A percentile compares a stretch with the other conserved stretches of the same genome.
Evolutionary conservation across 176 grass and related monocot genomes (phyloP).

Genomic region (Bolboschoenus planiculmis): DNA sequence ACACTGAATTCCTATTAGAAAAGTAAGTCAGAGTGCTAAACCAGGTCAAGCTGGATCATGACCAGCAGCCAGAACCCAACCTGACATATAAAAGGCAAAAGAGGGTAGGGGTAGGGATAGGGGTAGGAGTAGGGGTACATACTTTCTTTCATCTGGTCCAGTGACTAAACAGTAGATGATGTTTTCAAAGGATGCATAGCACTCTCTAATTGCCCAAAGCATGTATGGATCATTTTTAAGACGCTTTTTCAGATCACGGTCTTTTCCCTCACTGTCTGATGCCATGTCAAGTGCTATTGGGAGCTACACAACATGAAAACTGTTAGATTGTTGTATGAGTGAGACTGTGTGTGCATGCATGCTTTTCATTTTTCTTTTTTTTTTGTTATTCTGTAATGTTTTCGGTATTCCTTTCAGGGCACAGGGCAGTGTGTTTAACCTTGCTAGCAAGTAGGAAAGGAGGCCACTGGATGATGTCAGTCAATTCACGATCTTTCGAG

Average conservation of each 20-base stretch:
- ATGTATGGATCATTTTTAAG: constrained; percentile 66
- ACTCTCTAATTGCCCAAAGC: constrained; percentile 76
- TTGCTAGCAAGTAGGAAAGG: constrained; percentile 98
- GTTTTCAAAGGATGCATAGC: constrained; percentile 85
- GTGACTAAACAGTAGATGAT: constrained; percentile 72
- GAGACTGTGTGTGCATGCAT: background rate
- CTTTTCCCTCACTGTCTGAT: constrained; percentile 70
- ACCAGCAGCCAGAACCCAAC: background rate
- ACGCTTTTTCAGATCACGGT: constrained; percentile 81
- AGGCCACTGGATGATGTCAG: constrained; percentile 81
- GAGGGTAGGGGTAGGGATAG: constrained; percentile 6
- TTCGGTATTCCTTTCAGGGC: background rate
- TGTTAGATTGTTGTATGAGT: constrained; percentile 13
- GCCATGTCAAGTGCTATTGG: constrained; percentile 99
- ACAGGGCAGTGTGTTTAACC: constrained; percentile 25
- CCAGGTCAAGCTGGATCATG: background rate
- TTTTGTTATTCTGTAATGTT: background rate
- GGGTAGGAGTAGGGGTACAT: constrained; percentile 24
- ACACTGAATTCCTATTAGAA: background rate
- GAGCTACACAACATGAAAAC: constrained; percentile 41
- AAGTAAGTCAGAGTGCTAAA: background rate
- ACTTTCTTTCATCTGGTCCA: constrained; percentile 54
- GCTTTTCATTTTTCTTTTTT: background rate
- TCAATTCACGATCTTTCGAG: constrained; percentile 71
- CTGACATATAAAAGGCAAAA: background rate